phyloP scores from a whole-genome alignment of 257 asterid species.

The Cinchona pubescens region DNA sequence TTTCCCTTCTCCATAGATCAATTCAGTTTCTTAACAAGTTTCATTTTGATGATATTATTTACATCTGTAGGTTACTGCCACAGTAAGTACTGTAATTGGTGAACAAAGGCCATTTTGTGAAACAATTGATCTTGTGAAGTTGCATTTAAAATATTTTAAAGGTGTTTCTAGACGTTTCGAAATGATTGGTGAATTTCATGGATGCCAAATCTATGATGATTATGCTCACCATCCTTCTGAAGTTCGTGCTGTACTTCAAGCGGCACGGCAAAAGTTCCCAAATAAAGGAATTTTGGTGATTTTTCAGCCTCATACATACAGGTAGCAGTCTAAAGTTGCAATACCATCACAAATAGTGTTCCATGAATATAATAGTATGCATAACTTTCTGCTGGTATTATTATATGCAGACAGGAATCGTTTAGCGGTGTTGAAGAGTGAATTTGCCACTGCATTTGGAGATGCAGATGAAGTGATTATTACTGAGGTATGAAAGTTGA shows the following conservation, averaged over 20 bases:
- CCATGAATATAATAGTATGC: neutral
- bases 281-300: constrained; percentile 31
- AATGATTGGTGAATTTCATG: constrained; percentile 27
- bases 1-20: neutral
- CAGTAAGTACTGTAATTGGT: constrained; percentile 25
- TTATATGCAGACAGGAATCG: constrained; percentile 35
- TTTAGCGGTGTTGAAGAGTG: constrained; percentile 35
- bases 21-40: constrained; percentile 2
- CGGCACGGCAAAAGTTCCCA: constrained; percentile 38
- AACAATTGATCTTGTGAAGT: constrained; percentile 25
- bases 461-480: constrained; percentile 34
- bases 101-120: constrained; percentile 22
- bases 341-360: neutral
- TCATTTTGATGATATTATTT: neutral
- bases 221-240: constrained; percentile 45
- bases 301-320: constrained; percentile 45
- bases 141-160: constrained; percentile 27
- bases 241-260: constrained; percentile 33
- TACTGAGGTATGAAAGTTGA: constrained; percentile 32
- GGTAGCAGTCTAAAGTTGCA: constrained; percentile 17
- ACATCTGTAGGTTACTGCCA: constrained; percentile 31
- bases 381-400: neutral
- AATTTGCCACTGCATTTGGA: constrained; percentile 33
- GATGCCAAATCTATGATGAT: constrained; percentile 38
- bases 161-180: constrained; percentile 41